Evolutionary conservation across 768 basidiomycete species (phyloP).

Genomic region (Suillus subalutaceus): DNA sequence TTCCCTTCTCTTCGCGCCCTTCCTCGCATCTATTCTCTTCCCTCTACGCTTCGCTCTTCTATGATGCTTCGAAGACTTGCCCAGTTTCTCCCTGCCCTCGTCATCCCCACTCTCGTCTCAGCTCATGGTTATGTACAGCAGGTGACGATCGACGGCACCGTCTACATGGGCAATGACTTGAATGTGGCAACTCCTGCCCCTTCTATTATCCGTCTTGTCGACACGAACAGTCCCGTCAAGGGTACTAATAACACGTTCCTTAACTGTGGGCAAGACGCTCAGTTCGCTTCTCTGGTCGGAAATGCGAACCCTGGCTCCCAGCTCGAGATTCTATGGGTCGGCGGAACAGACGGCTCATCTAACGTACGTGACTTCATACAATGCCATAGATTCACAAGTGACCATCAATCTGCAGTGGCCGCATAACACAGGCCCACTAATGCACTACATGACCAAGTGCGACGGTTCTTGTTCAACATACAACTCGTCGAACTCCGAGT

Average conservation of each 20-base stretch:
- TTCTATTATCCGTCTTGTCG: slow-evolving; percentile 47
- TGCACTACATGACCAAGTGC: slow-evolving; percentile 76
- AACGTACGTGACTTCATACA: slow-evolving; percentile 26
- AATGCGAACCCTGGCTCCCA: slow-evolving; percentile 61
- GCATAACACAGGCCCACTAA: slow-evolving; percentile 66
- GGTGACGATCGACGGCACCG: slow-evolving; percentile 32
- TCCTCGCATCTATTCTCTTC: background rate
- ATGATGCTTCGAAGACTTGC: slow-evolving; percentile 6
- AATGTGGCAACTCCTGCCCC: slow-evolving; percentile 32
- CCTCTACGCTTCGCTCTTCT: background rate
- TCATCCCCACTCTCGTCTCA: slow-evolving; percentile 25
- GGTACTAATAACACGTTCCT: slow-evolving; percentile 57
- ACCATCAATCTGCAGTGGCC: slow-evolving; percentile 40
- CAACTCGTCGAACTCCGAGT: slow-evolving; percentile 58
- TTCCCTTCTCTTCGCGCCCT: background rate
- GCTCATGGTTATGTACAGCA: slow-evolving; percentile 35
- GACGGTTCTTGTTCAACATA: slow-evolving; percentile 58
- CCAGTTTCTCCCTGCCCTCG: slow-evolving; percentile 12
- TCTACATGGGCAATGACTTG: slow-evolving; percentile 35
- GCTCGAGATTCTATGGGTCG: slow-evolving; percentile 58
- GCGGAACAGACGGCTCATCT: slow-evolving; percentile 39
- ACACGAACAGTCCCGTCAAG: slow-evolving; percentile 52
- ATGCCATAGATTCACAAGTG: background rate
- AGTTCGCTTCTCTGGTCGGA: slow-evolving; percentile 50
- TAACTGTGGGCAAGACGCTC: slow-evolving; percentile 62